Base-by-base conservation (phyloP, 2,329 filamentous ascomycete genomes). In the Ascochyta rabiei region DNA sequence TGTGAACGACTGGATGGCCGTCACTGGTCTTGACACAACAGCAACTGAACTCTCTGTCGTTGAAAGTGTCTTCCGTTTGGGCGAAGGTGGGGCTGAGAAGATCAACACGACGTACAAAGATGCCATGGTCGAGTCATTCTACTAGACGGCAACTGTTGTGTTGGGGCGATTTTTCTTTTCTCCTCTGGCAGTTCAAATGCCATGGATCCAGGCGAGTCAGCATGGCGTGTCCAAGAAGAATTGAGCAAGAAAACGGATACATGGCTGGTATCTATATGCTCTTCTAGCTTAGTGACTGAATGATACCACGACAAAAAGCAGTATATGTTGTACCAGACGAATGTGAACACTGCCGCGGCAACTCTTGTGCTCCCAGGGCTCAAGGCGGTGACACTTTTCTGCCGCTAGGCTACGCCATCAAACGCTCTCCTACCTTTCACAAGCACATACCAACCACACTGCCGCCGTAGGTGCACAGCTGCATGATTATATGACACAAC, bases 41-140 rank as follows among this genome's bases (percentile, higher is more conserved):
- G 93, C 93, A n/a, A 98, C 95, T 1, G 95, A 99, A 81, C 81
- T 99, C 69, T 96, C 91, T 72, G 95, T 99, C 55, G 86, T 99
- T 53, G 95, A 99, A 84, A 93, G 88, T 69, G 93, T 99, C 62
- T 99, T 99, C 83, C 86, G 92, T 69, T 82, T 99, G 41, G 93
- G 93, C 61, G 93, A 98, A 81, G 92, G 91, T 48, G 91, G 86
- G 6, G 88, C 91, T 45, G 86, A 86, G 70, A 87, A 85, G 68
- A 91, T 93, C 80, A 90, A 90, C 76, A 89, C 87, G 47, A 87
- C 81, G 66, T 88, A 97, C 82, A 98, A 97, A 85, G 93, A 98
- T 76, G 95, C 92, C 63, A 96, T 99, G 86, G 95, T 99, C 59
- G 95, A 99, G 82, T 96, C 91, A 70, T 99, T 98, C 81, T 99